Base-by-base conservation (phyloP, 306 rosid species). In the Argentina anserina region DNA sequence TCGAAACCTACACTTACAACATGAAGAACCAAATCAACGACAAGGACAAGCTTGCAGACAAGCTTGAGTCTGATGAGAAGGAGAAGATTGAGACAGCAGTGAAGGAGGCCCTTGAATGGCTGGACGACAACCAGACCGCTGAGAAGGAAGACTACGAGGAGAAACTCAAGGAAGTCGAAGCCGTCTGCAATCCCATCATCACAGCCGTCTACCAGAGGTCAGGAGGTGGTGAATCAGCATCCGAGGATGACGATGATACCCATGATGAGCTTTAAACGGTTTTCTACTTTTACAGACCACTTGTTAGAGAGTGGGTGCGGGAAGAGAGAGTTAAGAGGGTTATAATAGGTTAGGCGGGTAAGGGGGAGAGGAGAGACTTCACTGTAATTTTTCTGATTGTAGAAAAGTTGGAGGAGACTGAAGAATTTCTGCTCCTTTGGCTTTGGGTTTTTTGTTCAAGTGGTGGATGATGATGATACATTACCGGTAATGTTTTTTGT, bases 41-140 rank as follows among this genome's bases (percentile, higher is more conserved):
- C 87, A 95, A 95, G 53, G 99, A 95, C 96, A 95, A 95, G 78
- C 88, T 95, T 11, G 97, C 97, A 1, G 99, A 95, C 81, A 95
- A 95, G 89, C 87, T 95, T 29, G 99, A 91, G 74, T 73, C 87
- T 0, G 97, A 95, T n/a, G 99, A 91, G 72, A 95, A 95, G 96
- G 97, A 95, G 47, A 95, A 95, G 70, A 82, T 95, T 18, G 99
- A 95, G 84, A 81, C 92, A 0, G 97, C 99, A 0, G 95, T 90
- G 65, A 95, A 95, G 82, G 97, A 95, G 41, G 99, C 99, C 10
- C 87, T 95, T 65, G 99, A 95, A 63, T 95, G 99, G 99, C 41
- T 95, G 15, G 99, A 95, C 3, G 99, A 95, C 81, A 95, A 95
- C 88, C 99, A 95, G 80, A 86, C 41, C 0, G 90, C 74, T 0